These are phyloP conservation scores for Cinnamomum micranthum DNA, from an alignment of 164 flowering plant genomes.

Conservation along the genomic window DNA sequence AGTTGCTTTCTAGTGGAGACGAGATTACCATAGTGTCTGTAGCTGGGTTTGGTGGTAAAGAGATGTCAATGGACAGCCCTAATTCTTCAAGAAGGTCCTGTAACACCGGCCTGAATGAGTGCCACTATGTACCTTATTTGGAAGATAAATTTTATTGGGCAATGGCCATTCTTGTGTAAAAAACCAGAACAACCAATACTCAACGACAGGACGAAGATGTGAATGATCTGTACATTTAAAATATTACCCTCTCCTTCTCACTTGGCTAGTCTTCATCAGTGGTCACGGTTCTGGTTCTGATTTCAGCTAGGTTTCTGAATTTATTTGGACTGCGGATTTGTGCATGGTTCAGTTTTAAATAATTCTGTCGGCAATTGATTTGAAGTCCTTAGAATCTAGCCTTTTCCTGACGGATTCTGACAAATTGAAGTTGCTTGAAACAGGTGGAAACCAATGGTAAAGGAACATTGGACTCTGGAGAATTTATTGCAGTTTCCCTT, in stretches of 20 bases:
- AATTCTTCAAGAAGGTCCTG: too few species aligned
- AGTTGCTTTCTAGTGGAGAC: too few species aligned
- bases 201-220: too few species aligned
- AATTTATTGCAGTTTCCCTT: slow-evolving; percentile 52
- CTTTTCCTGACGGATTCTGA: background rate
- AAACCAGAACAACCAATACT: too few species aligned
- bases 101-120: too few species aligned
- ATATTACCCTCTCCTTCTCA: background rate
- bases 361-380: background rate
- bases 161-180: too few species aligned
- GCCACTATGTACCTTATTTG: too few species aligned
- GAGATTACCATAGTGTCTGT: too few species aligned
- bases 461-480: slow-evolving; percentile 79
- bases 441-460: slow-evolving; percentile 76
- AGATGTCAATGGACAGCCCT: too few species aligned
- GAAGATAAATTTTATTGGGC: too few species aligned
- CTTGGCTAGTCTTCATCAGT: background rate
- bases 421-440: slow-evolving; percentile 1
- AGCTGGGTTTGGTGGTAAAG: too few species aligned
- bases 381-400: background rate
- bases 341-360: background rate
- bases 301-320: background rate
- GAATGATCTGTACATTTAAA: background rate
- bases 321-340: background rate
- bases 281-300: background rate